Conservation (phyloP, 495 filamentous ascomycete species). For the Xylaria curta region DNA sequence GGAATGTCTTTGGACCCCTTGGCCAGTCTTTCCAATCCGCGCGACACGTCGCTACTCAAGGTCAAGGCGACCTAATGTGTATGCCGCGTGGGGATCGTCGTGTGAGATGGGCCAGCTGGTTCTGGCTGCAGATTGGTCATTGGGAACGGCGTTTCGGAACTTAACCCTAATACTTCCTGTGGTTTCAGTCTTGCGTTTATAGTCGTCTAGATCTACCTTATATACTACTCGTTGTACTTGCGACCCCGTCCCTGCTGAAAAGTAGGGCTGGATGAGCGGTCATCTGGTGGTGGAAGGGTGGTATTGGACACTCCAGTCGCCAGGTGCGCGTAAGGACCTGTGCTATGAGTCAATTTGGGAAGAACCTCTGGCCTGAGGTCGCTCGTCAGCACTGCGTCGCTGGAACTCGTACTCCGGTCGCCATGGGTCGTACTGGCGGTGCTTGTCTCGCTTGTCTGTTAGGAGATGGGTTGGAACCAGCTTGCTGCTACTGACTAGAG, state of each 20-base stretch:
- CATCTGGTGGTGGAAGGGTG: conserved; percentile 47
- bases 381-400: conserved; percentile 65
- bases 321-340: conserved; percentile 45
- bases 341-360: conserved; percentile 68
- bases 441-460: conserved; percentile 36
- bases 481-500: conserved; percentile 41
- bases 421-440: conserved; percentile 53
- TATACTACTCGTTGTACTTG: conserved; percentile 39
- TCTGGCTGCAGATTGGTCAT: conserved; percentile 41
- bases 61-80: conserved; percentile 32
- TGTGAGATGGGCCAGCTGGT: conserved; percentile 35
- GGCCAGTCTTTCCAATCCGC: conserved; percentile 28
- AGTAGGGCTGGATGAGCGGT: conserved; percentile 40
- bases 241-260: conserved; percentile 49
- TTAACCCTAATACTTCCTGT: conserved; percentile 75
- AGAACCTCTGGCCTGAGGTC: conserved; percentile 66
- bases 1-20: conserved; percentile 62
- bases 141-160: conserved; percentile 70
- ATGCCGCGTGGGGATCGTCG: conserved; percentile 41
- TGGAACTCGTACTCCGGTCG: conserved; percentile 68
- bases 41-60: conserved; percentile 39
- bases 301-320: conserved; percentile 52
- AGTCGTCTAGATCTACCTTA: conserved; percentile 50
- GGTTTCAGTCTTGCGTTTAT: conserved; percentile 61
- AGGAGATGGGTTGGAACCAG: conserved; percentile 44